A percentile compares a stretch with the other conserved stretches of the same genome.
phyloP scores from a whole-genome alignment of 2,329 filamentous ascomycete genomes.

The Aspergillus sp. region DNA sequence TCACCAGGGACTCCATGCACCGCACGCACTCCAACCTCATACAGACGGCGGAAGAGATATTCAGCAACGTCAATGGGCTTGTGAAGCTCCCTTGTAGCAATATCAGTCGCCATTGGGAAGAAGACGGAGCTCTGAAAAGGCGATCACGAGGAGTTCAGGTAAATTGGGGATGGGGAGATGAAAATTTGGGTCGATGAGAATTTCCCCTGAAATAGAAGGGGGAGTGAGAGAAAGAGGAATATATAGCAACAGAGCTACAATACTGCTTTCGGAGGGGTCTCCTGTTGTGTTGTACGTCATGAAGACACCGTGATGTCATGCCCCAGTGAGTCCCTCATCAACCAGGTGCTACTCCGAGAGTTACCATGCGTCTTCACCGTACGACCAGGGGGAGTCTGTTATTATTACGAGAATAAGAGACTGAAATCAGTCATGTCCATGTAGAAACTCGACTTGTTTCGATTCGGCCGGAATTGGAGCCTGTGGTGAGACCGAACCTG shows the following conservation, averaged over 20 bases:
- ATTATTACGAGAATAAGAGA: background rate
- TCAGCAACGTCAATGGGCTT: conserved; percentile 47
- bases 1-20: conserved; percentile 55
- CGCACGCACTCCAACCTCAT: conserved; percentile 49
- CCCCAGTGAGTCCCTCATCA: background rate
- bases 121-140: background rate
- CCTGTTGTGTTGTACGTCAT: conserved; percentile 18
- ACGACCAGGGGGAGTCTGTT: background rate
- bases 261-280: background rate
- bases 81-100: conserved; percentile 44
- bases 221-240: background rate
- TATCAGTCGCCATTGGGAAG: conserved; percentile 39
- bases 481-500: background rate
- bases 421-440: background rate
- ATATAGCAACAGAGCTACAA: background rate
- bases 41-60: conserved; percentile 51
- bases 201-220: background rate
- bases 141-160: background rate
- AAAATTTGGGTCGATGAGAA: background rate
- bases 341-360: background rate
- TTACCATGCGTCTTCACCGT: background rate
- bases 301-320: conserved; percentile 24
- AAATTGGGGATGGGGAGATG: background rate
- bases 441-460: background rate
- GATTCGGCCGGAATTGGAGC: background rate